Percentiles rank a stretch among this genome's conserved stretches.
Evolutionary conservation across 2,329 filamentous ascomycete species (phyloP).

Genomic region (Akanthomyces muscarius): DNA sequence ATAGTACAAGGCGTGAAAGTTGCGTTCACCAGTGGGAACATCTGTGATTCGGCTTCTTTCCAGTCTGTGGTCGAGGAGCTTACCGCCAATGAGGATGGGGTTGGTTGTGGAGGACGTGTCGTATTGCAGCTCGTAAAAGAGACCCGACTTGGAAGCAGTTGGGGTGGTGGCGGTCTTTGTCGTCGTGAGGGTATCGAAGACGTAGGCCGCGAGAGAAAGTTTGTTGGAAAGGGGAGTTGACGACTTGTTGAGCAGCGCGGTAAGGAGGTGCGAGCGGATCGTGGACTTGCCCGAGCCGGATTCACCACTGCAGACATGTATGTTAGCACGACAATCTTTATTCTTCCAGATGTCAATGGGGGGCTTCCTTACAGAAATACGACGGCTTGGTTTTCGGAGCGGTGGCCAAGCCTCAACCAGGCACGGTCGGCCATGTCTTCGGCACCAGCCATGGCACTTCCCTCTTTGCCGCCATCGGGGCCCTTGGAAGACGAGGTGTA

Average conservation of each 20-base stretch:
- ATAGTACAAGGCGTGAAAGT: constrained; percentile 95
- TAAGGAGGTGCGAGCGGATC: constrained; percentile 80
- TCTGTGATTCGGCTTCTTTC: constrained; percentile 88
- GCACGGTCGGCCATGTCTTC: constrained; percentile 88
- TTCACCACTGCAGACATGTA: constrained; percentile 64
- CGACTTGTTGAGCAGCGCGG: constrained; percentile 81
- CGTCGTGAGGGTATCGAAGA: constrained; percentile 94
- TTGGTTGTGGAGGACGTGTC: constrained; percentile 81
- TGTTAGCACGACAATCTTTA: constrained; percentile 23
- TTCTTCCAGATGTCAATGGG: neutral
- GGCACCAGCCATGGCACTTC: constrained; percentile 85
- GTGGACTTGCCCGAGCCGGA: constrained; percentile 96
- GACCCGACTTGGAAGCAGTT: constrained; percentile 89
- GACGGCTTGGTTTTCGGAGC: constrained; percentile 89
- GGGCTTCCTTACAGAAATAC: constrained; percentile 74
- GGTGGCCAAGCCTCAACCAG: constrained; percentile 77
- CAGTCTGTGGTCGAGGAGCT: constrained; percentile 87
- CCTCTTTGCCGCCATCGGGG: constrained; percentile 84
- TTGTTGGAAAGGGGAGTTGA: constrained; percentile 92
- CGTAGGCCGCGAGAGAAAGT: constrained; percentile 85
- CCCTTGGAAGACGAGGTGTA: constrained; percentile 87
- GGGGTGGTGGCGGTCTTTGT: constrained; percentile 96
- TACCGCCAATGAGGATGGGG: constrained; percentile 87
- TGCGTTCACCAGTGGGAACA: constrained; percentile 92
- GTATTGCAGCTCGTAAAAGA: constrained; percentile 96